Conservation (phyloP, 257 asterid genomes). For the Euphrasia confusa region DNA sequence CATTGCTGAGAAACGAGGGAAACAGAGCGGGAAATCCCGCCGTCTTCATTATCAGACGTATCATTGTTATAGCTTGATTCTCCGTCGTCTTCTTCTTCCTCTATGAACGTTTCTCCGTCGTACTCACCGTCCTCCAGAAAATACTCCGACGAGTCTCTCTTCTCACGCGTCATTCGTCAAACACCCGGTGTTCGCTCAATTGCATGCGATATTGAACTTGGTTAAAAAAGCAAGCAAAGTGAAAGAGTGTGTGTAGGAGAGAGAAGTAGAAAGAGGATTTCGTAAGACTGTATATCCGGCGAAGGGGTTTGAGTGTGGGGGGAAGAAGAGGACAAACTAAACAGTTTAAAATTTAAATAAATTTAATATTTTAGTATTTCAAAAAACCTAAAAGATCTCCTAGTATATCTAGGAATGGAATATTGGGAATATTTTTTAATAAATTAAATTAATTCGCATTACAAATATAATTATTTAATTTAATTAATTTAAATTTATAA, state of each 20-base stretch:
- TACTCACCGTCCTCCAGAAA: slow-evolving; percentile 41
- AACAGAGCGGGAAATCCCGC: slow-evolving; percentile 32
- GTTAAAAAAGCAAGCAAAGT: background rate
- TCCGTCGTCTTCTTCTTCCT: slow-evolving; percentile 34
- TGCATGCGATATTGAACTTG: slow-evolving; percentile 14
- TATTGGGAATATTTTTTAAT: too few relatives aligned
- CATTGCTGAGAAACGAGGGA: slow-evolving; percentile 63
- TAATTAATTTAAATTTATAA: too few relatives aligned
- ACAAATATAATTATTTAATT: too few relatives aligned
- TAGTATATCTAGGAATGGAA: too few relatives aligned
- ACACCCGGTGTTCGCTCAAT: background rate
- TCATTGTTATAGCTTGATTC: slow-evolving; percentile 26
- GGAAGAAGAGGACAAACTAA: background rate
- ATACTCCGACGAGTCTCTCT: slow-evolving; percentile 31
- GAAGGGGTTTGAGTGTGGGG: slow-evolving; percentile 19
- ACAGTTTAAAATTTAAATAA: too few relatives aligned
- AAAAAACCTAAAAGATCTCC: too few relatives aligned
- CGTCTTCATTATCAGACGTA: slow-evolving; percentile 21
- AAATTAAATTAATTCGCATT: too few relatives aligned
- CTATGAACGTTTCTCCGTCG: slow-evolving; percentile 25
- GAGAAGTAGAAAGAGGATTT: slow-evolving; percentile 1
- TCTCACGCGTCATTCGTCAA: slow-evolving; percentile 36
- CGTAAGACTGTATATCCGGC: background rate
- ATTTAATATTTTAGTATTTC: too few relatives aligned
- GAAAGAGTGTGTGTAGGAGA: background rate